Conservation (phyloP, 2,329 filamentous ascomycete genomes). For the Elsinoe ampelina region DNA sequence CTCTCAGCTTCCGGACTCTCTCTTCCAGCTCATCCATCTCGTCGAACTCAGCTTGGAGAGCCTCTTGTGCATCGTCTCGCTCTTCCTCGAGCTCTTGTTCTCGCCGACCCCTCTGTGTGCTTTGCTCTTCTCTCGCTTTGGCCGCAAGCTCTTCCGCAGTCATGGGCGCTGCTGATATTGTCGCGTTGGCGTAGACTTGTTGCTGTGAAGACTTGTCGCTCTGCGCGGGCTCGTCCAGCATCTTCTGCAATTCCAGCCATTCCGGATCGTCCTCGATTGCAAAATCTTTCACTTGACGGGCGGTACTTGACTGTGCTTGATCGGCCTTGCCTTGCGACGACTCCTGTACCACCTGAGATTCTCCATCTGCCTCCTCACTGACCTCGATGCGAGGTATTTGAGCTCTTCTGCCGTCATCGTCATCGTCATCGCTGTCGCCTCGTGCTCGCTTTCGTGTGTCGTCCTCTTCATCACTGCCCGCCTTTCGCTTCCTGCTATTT, state of each 20-base stretch:
- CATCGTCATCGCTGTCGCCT: conserved; percentile 12
- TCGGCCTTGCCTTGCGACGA: conserved; percentile 11
- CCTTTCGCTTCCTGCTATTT: conserved; percentile 46
- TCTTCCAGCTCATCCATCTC: conserved; percentile 42
- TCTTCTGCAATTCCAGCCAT: conserved; percentile 80
- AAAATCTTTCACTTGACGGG: conserved; percentile 20
- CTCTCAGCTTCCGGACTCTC: conserved; percentile 35
- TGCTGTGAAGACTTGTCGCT: neutral
- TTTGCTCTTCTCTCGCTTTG: conserved; percentile 37
- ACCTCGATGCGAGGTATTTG: conserved; percentile 27
- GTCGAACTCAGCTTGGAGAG: conserved; percentile 41
- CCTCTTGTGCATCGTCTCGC: conserved; percentile 29
- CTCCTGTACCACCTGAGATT: neutral
- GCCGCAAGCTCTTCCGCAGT: conserved; percentile 38
- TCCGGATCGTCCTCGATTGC: conserved; percentile 61
- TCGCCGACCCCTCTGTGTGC: conserved; percentile 31
- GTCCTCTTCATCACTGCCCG: conserved; percentile 21
- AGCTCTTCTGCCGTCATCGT: conserved; percentile 31
- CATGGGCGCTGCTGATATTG: conserved; percentile 39
- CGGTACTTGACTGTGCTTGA: neutral
- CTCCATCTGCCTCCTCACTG: neutral
- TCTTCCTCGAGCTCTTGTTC: conserved; percentile 41
- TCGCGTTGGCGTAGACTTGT: conserved; percentile 22
- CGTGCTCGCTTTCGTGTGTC: conserved; percentile 17
- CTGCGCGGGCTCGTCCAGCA: conserved; percentile 47